Evolutionary conservation across 345 rosid genomes (phyloP), one percentile per base, ranked within the genome.

Genomic region (Crucihimalaya himalaica): DNA sequence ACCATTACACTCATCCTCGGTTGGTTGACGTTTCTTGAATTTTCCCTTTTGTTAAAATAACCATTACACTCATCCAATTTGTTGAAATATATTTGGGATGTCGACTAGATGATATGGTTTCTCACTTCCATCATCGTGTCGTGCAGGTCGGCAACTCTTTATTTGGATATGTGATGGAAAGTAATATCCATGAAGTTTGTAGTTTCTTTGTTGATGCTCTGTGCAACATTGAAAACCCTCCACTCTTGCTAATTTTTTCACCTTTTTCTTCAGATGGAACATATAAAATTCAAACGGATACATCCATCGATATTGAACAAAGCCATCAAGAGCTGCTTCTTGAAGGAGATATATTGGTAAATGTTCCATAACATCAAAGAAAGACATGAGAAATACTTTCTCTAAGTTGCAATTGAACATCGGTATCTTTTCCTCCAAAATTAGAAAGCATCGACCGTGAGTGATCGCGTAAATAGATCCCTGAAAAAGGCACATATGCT

Each of bases 401-500:
- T 21, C 56, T 1, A 51, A 1, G 12, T 51, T 23, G 29, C 29
- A 51, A 12, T 21, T 3, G 0, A 51, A 0, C 0, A 11, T 9
- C 8, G 1, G 16, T 35, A 35, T 35, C 0, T 11, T 20, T 1
- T 21, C 2, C 29, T 11, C 29, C 7, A 11, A 12, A 11, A 21
- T 10, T 1, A 4, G 15, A 51, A 21, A 51, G 3, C 29, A 2
- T 51, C n/a, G 4, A 2, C 1, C 1, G 3, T 51, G 5, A 51
- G 56, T 3, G 56, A 51, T 4, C 8, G 1, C 3, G 8, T 12
- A 2, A 3, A 51, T 20, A 51, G 4, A 12, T 23, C 31, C 1
- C n/a, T 0, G 0, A 21, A 51, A 8, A 21, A 51, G 0, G 29
- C n/a, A 1, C 29, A 7, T 0, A 51, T 1, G 0, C 29, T 0